Conservation (phyloP, 352 stramenopile species). For the Plasmopara muralis region DNA sequence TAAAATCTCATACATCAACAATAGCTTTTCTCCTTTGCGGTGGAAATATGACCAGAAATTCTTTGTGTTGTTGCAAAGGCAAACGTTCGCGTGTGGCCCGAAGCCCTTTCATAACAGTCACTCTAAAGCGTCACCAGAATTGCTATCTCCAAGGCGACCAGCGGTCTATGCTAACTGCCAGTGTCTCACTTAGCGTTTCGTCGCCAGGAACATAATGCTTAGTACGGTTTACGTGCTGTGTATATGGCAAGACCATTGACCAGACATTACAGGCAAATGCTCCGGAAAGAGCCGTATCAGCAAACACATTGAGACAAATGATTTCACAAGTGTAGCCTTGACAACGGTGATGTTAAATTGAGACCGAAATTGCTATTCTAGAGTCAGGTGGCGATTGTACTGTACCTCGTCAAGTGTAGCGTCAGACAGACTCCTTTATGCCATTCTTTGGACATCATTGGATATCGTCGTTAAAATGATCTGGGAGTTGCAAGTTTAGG, state of each 20-base stretch:
- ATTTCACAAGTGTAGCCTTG: constrained; percentile 45
- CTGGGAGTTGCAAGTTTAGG: constrained; percentile 22
- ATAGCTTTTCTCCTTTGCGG: too few relatives aligned
- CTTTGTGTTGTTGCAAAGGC: too few relatives aligned
- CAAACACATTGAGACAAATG: constrained; percentile 49
- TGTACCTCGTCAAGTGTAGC: constrained; percentile 66
- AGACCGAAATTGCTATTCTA: constrained; percentile 66
- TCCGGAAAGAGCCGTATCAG: constrained; percentile 46
- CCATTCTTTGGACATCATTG: constrained; percentile 59
- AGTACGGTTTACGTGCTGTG: constrained; percentile 45
- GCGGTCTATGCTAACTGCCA: constrained; percentile 25
- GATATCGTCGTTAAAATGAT: constrained; percentile 39
- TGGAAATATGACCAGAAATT: too few relatives aligned
- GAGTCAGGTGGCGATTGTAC: constrained; percentile 65
- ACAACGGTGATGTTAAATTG: constrained; percentile 45
- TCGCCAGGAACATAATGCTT: constrained; percentile 63
- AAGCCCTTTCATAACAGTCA: too few relatives aligned
- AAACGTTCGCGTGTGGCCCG: too few relatives aligned
- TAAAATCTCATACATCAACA: too few relatives aligned
- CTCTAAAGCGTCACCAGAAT: constrained; percentile 23
- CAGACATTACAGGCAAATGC: constrained; percentile 54
- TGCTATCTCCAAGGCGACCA: constrained; percentile 46
- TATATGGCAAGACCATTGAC: constrained; percentile 53
- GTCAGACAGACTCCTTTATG: constrained; percentile 44
- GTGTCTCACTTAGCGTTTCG: constrained; percentile 59